These are phyloP conservation scores for Thraustotheca clavata DNA, from an alignment of 352 stramenopile species.

Conservation along the genomic window DNA sequence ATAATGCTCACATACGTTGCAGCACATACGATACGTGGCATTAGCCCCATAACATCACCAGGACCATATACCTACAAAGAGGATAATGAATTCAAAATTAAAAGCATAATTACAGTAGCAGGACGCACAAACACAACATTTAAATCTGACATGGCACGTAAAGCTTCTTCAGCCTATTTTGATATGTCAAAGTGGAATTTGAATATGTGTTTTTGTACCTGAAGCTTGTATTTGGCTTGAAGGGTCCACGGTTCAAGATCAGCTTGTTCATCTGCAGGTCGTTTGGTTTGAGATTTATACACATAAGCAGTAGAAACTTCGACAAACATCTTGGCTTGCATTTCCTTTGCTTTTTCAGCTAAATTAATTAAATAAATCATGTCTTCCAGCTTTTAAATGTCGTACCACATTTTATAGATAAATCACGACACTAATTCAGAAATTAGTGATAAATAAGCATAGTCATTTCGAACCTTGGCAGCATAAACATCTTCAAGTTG, in stretches of 20 bases:
- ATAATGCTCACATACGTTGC: conserved; percentile 43
- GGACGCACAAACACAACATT: conserved; percentile 68
- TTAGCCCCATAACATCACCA: conserved; percentile 67
- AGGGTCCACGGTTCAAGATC: conserved; percentile 74
- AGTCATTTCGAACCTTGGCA: conserved; percentile 39
- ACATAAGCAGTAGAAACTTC: conserved; percentile 85
- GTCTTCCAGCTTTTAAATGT: neutral
- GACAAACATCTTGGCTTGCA: conserved; percentile 69
- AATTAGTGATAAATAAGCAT: neutral
- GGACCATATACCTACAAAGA: conserved; percentile 61
- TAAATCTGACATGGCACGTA: conserved; percentile 44
- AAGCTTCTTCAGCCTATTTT: conserved; percentile 49
- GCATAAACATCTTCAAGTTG: conserved; percentile 65
- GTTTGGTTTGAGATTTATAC: conserved; percentile 79
- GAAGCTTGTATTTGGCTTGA: conserved; percentile 80
- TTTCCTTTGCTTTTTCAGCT: conserved; percentile 52
- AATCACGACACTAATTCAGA: conserved; percentile 48
- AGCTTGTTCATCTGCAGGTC: conserved; percentile 44
- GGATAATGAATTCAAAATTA: neutral
- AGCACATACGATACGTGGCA: conserved; percentile 78
- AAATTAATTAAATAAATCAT: neutral
- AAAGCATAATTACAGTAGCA: conserved; percentile 38
- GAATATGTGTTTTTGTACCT: conserved; percentile 25
- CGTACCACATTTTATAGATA: conserved; percentile 77
- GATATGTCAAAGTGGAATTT: neutral